Evolutionary conservation across 2,329 filamentous ascomycete genomes (phyloP), one percentile per base, ranked within the genome.

Genomic region (Xylaria sp.): DNA sequence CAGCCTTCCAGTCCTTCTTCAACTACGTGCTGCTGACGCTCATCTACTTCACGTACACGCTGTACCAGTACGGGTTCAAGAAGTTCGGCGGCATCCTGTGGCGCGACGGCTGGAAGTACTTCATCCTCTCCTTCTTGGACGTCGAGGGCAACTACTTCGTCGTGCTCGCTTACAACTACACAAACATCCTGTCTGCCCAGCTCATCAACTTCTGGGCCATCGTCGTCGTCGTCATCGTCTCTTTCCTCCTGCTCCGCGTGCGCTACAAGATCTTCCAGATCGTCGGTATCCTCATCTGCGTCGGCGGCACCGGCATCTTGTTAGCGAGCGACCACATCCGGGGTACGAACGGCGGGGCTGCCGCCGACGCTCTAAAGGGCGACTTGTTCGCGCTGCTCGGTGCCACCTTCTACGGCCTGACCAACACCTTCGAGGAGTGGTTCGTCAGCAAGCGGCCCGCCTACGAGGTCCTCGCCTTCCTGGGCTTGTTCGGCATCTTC

Each of bases 151-250:
- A 99, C 80, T 99, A 97, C 82, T 98, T 98, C 75, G 93, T 93
- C 71, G 94, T 99, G 52, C 84, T 97, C 51, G 95, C 94, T 4
- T 99, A 98, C 80, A 85, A 90, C 62, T 88, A 96, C 81, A 97
- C 94, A 56, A 97, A 93, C 72, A 90, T 97, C 70, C 84, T 98
- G 49, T 95, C 90, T 19, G 93, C 93, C 15, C 93, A 98, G 82
- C 85, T 99, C 54, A 92, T 99, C 79, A 97, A 97, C 83, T 98
- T 98, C 80, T 98, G 94, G 94, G 91, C 93, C 70, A 98, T 99
- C 68, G 91, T 96, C 52, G 88, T 94, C 65, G 95, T 99, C 21
- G 92, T 98, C 19, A 74, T 90, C 63, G 79, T 97, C 67, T 97
- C 92, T 27, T 93, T 96, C 78, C 68, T 88, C 66, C 82, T 97